Conservation (phyloP, 805 yeast species). For the Myxozyma lipomycoides region DNA sequence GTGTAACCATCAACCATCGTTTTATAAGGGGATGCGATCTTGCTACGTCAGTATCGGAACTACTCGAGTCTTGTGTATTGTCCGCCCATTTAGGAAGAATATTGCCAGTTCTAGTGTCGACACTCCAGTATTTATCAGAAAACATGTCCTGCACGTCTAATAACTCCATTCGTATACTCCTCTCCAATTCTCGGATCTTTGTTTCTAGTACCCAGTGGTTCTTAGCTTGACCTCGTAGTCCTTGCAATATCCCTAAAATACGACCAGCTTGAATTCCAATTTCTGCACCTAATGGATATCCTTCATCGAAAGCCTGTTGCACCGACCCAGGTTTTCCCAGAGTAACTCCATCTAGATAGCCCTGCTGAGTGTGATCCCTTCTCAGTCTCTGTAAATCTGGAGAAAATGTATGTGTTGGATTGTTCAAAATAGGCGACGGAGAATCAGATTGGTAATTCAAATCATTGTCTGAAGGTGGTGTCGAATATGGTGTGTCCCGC, state of each 20-base stretch:
- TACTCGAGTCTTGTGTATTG: neutral
- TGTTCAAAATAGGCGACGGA: constrained; percentile 2
- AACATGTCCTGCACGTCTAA: constrained; percentile 11
- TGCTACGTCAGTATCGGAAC: neutral
- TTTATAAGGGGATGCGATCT: neutral
- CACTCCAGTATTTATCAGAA: constrained; percentile 12
- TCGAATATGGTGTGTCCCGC: neutral
- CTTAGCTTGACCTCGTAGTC: constrained; percentile 27
- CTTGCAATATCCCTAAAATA: constrained; percentile 54
- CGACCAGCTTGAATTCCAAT: constrained; percentile 65
- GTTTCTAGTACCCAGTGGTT: neutral
- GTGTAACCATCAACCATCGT: neutral
- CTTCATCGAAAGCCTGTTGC: constrained; percentile 77
- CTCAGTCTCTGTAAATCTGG: constrained; percentile 30
- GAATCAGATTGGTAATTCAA: neutral
- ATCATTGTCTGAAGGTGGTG: neutral
- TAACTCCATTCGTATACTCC: constrained; percentile 6
- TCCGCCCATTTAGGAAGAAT: constrained; percentile 10
- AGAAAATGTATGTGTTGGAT: constrained; percentile 5
- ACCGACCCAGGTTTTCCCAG: constrained; percentile 61
- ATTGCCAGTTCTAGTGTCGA: constrained; percentile 11
- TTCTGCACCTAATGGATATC: constrained; percentile 70
- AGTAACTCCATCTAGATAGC: constrained; percentile 77
- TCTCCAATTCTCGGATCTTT: constrained; percentile 4
- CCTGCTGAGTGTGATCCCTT: constrained; percentile 69